Conservation (phyloP, 257 asterid genomes). For the Solanum lignicaule region DNA sequence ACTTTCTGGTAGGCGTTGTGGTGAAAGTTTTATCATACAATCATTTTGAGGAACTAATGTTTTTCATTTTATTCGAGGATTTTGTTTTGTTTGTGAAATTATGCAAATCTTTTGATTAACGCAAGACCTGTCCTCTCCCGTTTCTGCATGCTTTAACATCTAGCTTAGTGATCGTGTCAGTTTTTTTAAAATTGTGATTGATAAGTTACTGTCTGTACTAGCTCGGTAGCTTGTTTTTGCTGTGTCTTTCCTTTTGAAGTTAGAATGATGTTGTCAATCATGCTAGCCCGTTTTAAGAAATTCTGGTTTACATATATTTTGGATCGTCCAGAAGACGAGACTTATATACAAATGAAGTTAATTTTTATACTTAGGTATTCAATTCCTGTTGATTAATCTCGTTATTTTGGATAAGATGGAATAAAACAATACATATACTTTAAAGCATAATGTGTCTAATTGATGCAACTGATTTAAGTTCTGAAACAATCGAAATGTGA, state of each 20-base stretch:
- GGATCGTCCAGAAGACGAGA: too few relatives aligned
- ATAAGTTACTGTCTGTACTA: background rate
- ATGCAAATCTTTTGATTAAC: background rate
- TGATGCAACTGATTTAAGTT: too few relatives aligned
- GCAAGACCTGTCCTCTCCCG: background rate
- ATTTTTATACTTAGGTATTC: too few relatives aligned
- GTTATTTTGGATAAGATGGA: too few relatives aligned
- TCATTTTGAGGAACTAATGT: background rate
- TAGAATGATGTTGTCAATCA: background rate
- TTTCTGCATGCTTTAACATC: background rate
- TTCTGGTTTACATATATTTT: too few relatives aligned
- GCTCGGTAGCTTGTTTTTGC: background rate
- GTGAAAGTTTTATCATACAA: background rate
- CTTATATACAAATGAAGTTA: background rate
- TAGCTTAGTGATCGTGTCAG: too few relatives aligned
- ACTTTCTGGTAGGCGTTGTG: background rate
- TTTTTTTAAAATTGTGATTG: background rate
- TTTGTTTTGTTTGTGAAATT: background rate
- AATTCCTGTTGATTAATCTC: too few relatives aligned
- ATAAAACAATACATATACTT: too few relatives aligned
- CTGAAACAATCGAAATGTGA: too few relatives aligned
- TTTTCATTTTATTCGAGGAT: background rate
- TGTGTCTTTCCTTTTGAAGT: background rate
- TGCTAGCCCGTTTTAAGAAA: background rate
- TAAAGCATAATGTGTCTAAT: too few relatives aligned